Percentiles rank a stretch among this genome's conserved stretches.
Evolutionary conservation across 306 rosid genomes (phyloP).

Genomic region (Trifolium repens): DNA sequence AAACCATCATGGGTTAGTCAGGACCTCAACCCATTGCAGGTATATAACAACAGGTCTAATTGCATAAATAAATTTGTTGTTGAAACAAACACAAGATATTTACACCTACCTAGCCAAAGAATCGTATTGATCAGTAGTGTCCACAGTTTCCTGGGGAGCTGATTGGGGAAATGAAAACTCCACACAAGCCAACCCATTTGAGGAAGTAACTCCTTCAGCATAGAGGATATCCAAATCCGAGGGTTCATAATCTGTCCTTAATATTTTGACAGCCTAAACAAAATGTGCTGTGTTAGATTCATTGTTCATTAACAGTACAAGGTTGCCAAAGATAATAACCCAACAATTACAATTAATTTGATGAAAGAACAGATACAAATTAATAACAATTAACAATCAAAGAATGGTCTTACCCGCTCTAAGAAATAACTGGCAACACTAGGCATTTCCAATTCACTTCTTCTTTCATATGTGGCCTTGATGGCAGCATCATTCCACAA

Average conservation of each 20-base stretch:
- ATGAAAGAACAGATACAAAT: constrained; percentile 4
- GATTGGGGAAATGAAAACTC: constrained; percentile 92
- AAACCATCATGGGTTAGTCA: constrained; percentile 30
- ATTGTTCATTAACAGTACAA: constrained; percentile 33
- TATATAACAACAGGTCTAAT: constrained; percentile 25
- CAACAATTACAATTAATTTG: constrained; percentile 36
- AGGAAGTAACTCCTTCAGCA: constrained; percentile 96
- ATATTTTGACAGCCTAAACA: constrained; percentile 81
- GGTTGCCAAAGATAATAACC: constrained; percentile 26
- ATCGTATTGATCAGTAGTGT: constrained; percentile 67
- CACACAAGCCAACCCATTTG: constrained; percentile 90
- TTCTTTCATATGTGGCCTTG: constrained; percentile 81
- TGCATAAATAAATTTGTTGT: not conserved
- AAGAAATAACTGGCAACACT: constrained; percentile 83
- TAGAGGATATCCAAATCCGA: constrained; percentile 90
- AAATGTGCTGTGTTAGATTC: constrained; percentile 43
- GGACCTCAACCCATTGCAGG: constrained; percentile 12
- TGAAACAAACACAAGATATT: constrained; percentile 12
- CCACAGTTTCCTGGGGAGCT: constrained; percentile 60
- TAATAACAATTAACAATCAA: constrained; percentile 22
- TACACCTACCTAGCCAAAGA: constrained; percentile 68
- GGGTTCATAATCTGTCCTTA: constrained; percentile 91
- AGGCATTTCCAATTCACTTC: constrained; percentile 91
- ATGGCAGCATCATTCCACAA: constrained; percentile 91
- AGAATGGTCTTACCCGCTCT: constrained; percentile 76